Evolutionary conservation across 768 basidiomycete genomes (phyloP).

Genomic region (Suillus bovinus): DNA sequence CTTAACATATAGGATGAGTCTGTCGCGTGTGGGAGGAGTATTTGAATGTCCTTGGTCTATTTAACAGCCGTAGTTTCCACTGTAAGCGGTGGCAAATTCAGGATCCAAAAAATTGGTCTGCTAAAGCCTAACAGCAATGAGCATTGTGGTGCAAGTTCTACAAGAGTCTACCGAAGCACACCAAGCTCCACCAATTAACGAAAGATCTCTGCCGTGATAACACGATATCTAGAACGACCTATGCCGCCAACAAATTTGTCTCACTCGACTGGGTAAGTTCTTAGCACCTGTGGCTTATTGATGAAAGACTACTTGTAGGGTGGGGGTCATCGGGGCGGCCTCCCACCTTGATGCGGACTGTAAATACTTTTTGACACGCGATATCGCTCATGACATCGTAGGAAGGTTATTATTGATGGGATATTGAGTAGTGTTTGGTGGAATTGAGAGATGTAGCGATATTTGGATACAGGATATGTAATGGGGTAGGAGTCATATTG

Average conservation of each 20-base stretch:
- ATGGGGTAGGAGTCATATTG: not conserved
- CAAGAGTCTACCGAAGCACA: no score
- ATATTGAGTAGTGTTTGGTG: constrained; percentile 70
- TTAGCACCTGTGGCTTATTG: not conserved
- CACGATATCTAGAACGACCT: not conserved
- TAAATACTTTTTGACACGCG: constrained; percentile 65
- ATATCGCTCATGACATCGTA: constrained; percentile 75
- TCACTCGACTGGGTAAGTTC: not conserved
- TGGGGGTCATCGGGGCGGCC: constrained; percentile 25
- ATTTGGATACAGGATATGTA: constrained; percentile 37
- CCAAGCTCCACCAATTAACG: not conserved
- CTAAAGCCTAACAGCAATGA: not conserved
- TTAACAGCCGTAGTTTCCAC: not conserved
- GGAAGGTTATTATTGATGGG: no score
- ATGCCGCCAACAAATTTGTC: not conserved
- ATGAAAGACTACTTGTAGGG: not conserved
- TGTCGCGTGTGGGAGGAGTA: not conserved
- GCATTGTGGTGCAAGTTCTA: not conserved
- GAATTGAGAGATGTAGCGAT: constrained; percentile 53
- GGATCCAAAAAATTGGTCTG: no score
- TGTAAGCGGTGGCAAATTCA: not conserved
- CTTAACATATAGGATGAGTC: not conserved
- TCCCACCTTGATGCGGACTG: constrained; percentile 31
- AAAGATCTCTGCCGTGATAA: not conserved
- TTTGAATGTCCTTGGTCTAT: not conserved